These are phyloP conservation scores for Tuctoria greenei DNA, from an alignment of 176 grass and related monocot genomes.

Conservation along the genomic window DNA sequence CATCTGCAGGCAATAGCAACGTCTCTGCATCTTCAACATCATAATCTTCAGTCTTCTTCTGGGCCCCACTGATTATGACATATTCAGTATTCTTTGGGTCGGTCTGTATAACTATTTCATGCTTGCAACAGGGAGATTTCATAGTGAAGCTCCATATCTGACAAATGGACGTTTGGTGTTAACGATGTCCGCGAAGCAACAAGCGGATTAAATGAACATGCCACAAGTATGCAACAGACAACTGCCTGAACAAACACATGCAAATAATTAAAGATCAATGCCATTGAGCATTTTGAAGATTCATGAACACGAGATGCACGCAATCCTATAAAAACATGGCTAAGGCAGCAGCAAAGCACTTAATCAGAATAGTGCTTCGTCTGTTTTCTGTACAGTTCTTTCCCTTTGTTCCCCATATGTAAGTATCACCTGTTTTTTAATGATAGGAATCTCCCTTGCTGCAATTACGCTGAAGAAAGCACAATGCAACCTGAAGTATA, in stretches of 20 bases:
- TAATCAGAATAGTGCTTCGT: neutral
- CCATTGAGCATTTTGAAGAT: neutral
- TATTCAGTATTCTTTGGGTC: conserved; percentile 96
- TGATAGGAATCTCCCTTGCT: too few relatives aligned
- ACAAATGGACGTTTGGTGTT: conserved; percentile 12
- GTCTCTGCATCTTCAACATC: conserved; percentile 96
- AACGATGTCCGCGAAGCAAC: conserved; percentile 18
- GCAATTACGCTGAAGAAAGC: too few relatives aligned
- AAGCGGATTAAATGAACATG: neutral
- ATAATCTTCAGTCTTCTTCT: conserved; percentile 87
- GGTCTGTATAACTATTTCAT: conserved; percentile 93
- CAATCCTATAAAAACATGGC: neutral
- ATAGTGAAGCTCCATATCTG: conserved; percentile 99
- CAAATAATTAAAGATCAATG: neutral
- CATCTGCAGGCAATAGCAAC: conserved; percentile 78
- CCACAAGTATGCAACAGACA: neutral
- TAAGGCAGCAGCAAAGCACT: neutral
- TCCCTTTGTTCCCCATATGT: too few relatives aligned
- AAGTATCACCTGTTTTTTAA: too few relatives aligned
- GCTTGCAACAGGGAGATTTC: conserved; percentile 91
- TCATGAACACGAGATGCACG: neutral
- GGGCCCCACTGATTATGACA: conserved; percentile 84
- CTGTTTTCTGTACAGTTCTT: too few relatives aligned
- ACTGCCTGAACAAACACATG: neutral
- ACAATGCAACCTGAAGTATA: neutral